A percentile compares a stretch with the other conserved stretches of the same genome.
These are phyloP conservation scores for Aureoboletus auriporus DNA, from an alignment of 768 basidiomycete species.

Conservation along the genomic window DNA sequence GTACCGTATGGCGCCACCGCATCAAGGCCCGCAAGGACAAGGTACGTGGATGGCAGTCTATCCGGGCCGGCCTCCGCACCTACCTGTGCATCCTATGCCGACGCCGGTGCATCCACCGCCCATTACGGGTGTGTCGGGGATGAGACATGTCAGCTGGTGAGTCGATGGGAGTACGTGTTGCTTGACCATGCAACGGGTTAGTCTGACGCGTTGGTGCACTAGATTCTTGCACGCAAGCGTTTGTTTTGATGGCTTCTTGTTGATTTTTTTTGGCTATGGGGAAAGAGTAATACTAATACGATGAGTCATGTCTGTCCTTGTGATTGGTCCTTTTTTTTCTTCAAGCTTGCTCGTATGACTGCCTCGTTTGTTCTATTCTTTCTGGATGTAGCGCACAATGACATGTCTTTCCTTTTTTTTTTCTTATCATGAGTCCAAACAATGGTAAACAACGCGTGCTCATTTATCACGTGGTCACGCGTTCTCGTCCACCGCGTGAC, in stretches of 20 bases:
- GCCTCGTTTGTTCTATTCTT: too few relatives aligned
- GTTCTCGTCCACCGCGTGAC: too few relatives aligned
- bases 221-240: background rate
- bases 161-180: constrained; percentile 6
- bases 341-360: background rate
- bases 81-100: constrained; percentile 18
- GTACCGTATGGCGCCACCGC: constrained; percentile 16
- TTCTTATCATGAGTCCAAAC: background rate
- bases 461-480: background rate
- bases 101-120: constrained; percentile 7
- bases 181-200: background rate
- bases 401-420: too few relatives aligned
- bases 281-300: constrained; percentile 17
- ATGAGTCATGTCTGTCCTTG: constrained; percentile 4
- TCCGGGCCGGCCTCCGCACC: constrained; percentile 12
- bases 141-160: constrained; percentile 26
- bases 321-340: constrained; percentile 2
- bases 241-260: constrained; percentile 5
- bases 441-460: constrained; percentile 15
- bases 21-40: constrained; percentile 9
- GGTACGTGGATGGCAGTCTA: constrained; percentile 25
- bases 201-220: background rate
- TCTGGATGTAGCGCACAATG: too few relatives aligned
- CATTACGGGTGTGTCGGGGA: constrained; percentile 22
- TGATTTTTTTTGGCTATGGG: constrained; percentile 9